phyloP scores from a whole-genome alignment of 2,329 filamentous ascomycete genomes.

The Claviceps pusilla region DNA sequence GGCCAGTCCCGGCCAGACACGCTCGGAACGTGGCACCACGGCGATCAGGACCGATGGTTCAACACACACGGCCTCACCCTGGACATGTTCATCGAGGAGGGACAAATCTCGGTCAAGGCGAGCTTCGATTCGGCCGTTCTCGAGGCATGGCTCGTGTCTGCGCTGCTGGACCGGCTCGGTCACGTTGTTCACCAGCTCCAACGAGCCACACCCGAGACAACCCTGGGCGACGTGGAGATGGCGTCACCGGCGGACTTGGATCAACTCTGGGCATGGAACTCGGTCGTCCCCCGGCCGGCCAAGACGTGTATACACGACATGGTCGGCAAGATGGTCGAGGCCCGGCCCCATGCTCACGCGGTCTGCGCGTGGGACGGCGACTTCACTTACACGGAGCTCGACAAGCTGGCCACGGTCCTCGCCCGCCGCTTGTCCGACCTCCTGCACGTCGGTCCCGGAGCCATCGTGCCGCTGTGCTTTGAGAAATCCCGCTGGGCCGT shows the following conservation, averaged over 20 bases:
- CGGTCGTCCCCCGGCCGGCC: slow-evolving; percentile 24
- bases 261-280: slow-evolving; percentile 33
- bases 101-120: background rate
- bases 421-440: slow-evolving; percentile 21
- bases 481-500: slow-evolving; percentile 33
- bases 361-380: slow-evolving; percentile 36
- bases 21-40: background rate
- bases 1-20: background rate
- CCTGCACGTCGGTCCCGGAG: slow-evolving; percentile 15
- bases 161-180: background rate
- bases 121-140: background rate
- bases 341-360: slow-evolving; percentile 24
- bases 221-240: background rate
- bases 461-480: slow-evolving; percentile 34
- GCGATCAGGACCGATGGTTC: background rate
- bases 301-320: slow-evolving; percentile 32
- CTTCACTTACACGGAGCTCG: slow-evolving; percentile 31
- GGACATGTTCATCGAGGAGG: background rate
- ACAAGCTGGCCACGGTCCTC: slow-evolving; percentile 25
- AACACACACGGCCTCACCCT: background rate
- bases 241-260: slow-evolving; percentile 18
- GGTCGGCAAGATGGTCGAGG: slow-evolving; percentile 23
- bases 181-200: background rate
- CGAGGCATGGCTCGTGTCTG: background rate
- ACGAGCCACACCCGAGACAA: background rate